phyloP scores from a whole-genome alignment of 345 rosid species.

The Pseudoturritis turrita region DNA sequence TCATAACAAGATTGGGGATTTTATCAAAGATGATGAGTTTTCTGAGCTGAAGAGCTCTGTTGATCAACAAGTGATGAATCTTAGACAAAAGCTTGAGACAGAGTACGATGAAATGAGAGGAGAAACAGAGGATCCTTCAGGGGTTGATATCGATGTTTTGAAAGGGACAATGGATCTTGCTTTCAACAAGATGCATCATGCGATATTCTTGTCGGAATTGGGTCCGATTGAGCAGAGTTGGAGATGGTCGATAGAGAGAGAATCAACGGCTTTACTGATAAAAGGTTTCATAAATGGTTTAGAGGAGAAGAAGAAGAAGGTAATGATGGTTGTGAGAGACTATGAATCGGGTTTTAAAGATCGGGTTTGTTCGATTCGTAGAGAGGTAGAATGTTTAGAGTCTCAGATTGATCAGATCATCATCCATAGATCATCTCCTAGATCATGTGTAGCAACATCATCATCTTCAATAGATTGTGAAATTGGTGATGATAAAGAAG shows the following conservation, averaged over 20 bases:
- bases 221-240: slow-evolving; percentile 64
- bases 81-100: slow-evolving; percentile 60
- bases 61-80: slow-evolving; percentile 65
- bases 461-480: slow-evolving; percentile 18
- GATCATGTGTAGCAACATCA: slow-evolving; percentile 3
- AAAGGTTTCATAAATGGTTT: slow-evolving; percentile 47
- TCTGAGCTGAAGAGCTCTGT: slow-evolving; percentile 60
- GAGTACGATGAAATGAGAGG: slow-evolving; percentile 22
- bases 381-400: slow-evolving; percentile 38
- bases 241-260: slow-evolving; percentile 62
- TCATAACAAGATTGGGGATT: slow-evolving; percentile 23
- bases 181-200: slow-evolving; percentile 72
- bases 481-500: not conserved
- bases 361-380: slow-evolving; percentile 32
- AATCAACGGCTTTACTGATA: slow-evolving; percentile 31
- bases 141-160: slow-evolving; percentile 52
- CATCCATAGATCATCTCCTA: not conserved
- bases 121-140: slow-evolving; percentile 34
- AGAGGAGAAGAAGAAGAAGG: slow-evolving; percentile 29
- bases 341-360: slow-evolving; percentile 39
- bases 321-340: slow-evolving; percentile 35
- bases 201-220: slow-evolving; percentile 54
- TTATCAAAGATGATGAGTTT: slow-evolving; percentile 46
- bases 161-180: slow-evolving; percentile 79
- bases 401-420: slow-evolving; percentile 20